Evolutionary conservation across 805 yeast species (phyloP).

Genomic region (Metschnikowia continentalis): DNA sequence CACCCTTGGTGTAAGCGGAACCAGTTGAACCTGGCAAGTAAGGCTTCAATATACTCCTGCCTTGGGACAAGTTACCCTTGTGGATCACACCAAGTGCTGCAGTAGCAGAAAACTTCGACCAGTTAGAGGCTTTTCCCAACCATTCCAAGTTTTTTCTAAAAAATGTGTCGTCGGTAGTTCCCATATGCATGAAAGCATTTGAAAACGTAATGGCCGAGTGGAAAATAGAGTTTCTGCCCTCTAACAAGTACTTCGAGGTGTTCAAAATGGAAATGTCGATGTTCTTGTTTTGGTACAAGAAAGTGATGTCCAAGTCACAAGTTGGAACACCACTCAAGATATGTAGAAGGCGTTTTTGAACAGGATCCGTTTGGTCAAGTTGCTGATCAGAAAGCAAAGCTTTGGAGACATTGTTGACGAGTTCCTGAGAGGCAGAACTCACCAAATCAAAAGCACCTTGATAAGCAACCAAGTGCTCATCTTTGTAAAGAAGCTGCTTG

Average conservation of each 20-base stretch:
- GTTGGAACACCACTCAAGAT: constrained; percentile 91
- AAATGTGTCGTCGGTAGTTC: constrained; percentile 92
- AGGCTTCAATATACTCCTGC: constrained; percentile 80
- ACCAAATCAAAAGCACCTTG: constrained; percentile 96
- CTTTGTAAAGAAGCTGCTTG: constrained; percentile 51
- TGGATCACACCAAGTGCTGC: constrained; percentile 98
- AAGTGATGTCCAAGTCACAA: constrained; percentile 87
- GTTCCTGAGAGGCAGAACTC: constrained; percentile 84
- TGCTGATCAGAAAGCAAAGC: constrained; percentile 30
- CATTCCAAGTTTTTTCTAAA: constrained; percentile 89
- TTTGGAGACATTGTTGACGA: constrained; percentile 56
- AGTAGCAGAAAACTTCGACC: constrained; percentile 97
- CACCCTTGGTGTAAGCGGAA: constrained; percentile 90
- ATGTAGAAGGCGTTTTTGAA: constrained; percentile 47
- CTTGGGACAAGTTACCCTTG: constrained; percentile 89
- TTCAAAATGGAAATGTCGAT: constrained; percentile 80
- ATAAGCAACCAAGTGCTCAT: constrained; percentile 60
- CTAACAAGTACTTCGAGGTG: constrained; percentile 74
- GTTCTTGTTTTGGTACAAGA: constrained; percentile 78
- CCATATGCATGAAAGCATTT: constrained; percentile 92
- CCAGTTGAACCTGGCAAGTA: constrained; percentile 81
- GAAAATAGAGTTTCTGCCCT: constrained; percentile 89
- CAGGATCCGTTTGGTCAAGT: constrained; percentile 21
- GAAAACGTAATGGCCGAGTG: constrained; percentile 95
- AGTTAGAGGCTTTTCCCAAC: constrained; percentile 95